These are phyloP conservation scores for Liquidambar formosana DNA, from an alignment of 164 flowering plant species.

Conservation along the genomic window DNA sequence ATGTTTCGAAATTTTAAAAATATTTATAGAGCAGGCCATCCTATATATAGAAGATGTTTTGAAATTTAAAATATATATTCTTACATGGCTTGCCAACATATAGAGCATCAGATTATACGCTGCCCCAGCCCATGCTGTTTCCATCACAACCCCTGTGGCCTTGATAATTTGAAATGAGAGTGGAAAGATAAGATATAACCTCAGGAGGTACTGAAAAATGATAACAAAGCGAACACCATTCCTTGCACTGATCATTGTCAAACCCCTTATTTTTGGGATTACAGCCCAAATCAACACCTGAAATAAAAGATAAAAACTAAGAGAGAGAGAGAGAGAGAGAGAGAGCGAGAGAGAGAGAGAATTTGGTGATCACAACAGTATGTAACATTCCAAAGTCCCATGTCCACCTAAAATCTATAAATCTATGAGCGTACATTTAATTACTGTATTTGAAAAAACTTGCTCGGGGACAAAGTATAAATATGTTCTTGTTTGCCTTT, in stretches of 20 bases:
- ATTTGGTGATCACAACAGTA: neutral
- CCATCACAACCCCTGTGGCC: conserved; percentile 65
- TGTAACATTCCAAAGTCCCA: no score
- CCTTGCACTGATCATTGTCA: conserved; percentile 19
- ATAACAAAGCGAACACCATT: conserved; percentile 39
- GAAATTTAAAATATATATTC: conserved; percentile 15
- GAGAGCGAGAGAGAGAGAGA: neutral
- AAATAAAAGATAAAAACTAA: neutral
- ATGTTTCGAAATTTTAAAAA: neutral
- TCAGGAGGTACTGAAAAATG: conserved; percentile 64
- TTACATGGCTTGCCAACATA: conserved; percentile 89
- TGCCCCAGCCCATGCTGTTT: conserved; percentile 92
- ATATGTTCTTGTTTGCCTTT: no score
- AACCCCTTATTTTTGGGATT: conserved; percentile 32
- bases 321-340: neutral
- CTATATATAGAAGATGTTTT: no score
- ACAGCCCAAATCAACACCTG: conserved; percentile 43
- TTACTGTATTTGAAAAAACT: no score
- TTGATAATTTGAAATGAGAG: conserved; percentile 63
- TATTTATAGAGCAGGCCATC: no score
- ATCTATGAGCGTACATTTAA: no score
- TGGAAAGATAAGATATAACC: conserved; percentile 70
- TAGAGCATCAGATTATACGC: conserved; percentile 79
- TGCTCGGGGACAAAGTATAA: no score
- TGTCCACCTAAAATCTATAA: no score